phyloP scores from a whole-genome alignment of 179 eudicot genomes.

The Silene coronaria region DNA sequence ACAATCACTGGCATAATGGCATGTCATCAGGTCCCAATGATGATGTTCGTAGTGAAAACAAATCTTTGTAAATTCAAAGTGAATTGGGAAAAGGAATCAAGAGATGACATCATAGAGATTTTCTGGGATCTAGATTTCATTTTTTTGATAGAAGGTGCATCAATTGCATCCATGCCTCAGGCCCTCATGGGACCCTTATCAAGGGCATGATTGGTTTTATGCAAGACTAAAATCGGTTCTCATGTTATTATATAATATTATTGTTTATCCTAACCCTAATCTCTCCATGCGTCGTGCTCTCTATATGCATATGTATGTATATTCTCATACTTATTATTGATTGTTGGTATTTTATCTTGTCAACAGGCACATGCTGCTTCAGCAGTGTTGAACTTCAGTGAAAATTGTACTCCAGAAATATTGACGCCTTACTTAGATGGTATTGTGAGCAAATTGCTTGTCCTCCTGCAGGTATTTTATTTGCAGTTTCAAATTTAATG shows the following conservation, averaged over 20 bases:
- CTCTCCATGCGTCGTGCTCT: background rate
- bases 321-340: background rate
- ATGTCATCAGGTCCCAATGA: background rate
- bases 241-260: background rate
- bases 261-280: background rate
- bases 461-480: constrained; percentile 68
- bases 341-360: background rate
- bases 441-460: constrained; percentile 78
- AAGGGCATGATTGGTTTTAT: background rate
- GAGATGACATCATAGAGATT: too few relatives aligned
- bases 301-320: background rate
- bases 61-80: background rate
- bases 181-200: background rate
- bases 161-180: background rate
- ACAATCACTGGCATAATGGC: background rate
- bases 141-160: background rate
- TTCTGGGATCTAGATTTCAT: background rate
- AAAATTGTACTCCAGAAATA: constrained; percentile 94
- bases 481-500: background rate
- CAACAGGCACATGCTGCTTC: constrained; percentile 94
- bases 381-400: constrained; percentile 94
- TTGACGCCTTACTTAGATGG: constrained; percentile 94
- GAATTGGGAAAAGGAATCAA: background rate
- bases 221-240: background rate
- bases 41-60: background rate